Percentiles rank a stretch among this genome's conserved stretches.
Evolutionary conservation across 2,329 filamentous ascomycete genomes (phyloP).

Genomic region (Lachnellula hyalina): DNA sequence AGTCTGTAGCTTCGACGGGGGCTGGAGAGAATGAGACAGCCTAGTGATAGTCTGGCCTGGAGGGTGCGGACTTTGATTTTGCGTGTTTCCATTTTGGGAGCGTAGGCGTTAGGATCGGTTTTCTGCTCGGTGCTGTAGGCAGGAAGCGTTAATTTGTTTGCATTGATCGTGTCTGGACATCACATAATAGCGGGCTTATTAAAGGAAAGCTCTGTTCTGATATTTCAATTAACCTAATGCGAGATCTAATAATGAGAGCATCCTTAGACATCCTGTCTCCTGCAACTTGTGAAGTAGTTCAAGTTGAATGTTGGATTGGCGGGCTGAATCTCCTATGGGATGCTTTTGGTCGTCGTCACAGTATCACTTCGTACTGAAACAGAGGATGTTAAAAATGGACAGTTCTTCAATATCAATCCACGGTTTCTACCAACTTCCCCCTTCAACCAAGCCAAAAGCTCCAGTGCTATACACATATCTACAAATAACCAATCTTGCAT

Average conservation of each 20-base stretch:
- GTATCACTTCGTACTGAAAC: too few species aligned
- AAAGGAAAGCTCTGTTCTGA: too few species aligned
- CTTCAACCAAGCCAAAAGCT: background rate
- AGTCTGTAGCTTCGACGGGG: conserved; percentile 18
- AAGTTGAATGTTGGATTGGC: too few species aligned
- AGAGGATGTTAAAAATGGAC: too few species aligned
- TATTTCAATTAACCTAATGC: too few species aligned
- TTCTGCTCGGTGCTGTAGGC: background rate
- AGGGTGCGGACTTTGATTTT: background rate
- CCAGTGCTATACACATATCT: background rate
- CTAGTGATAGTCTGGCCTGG: background rate
- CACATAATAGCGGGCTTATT: too few species aligned
- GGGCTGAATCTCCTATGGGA: too few species aligned
- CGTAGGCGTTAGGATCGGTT: conserved; percentile 6
- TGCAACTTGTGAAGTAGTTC: too few species aligned
- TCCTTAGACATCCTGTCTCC: too few species aligned
- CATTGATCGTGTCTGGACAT: too few species aligned
- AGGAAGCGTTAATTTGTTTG: background rate
- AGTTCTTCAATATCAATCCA: background rate
- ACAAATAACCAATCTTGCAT: background rate
- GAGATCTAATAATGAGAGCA: too few species aligned
- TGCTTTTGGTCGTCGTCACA: too few species aligned
- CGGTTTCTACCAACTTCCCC: background rate
- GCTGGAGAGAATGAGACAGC: conserved; percentile 3
- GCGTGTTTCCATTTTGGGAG: conserved; percentile 1